phyloP scores from a whole-genome alignment of 768 basidiomycete species.

The Hydnomerulius pinastri region DNA sequence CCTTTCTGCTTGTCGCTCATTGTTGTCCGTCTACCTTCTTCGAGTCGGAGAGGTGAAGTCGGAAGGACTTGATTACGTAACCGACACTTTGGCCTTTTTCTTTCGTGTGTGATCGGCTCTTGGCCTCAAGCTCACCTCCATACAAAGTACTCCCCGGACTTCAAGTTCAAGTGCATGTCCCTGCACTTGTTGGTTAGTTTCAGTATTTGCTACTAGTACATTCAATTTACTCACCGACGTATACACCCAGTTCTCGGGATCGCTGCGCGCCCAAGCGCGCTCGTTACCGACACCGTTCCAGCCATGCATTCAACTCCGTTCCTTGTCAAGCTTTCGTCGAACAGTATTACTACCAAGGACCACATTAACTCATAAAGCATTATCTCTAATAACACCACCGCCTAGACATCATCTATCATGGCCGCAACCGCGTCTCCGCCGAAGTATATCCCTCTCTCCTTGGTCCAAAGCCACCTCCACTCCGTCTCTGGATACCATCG shows the following conservation, averaged over 20 bases:
- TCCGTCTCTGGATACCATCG: constrained; percentile 67
- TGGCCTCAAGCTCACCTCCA: not conserved
- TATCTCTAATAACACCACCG: constrained; percentile 22
- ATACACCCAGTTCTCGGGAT: constrained; percentile 36
- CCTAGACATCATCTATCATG: constrained; percentile 45
- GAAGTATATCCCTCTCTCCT: constrained; percentile 31
- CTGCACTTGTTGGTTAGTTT: constrained; percentile 14
- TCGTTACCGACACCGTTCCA: constrained; percentile 5
- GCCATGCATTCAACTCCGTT: constrained; percentile 10
- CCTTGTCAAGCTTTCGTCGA: constrained; percentile 16
- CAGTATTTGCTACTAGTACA: too few relatives aligned
- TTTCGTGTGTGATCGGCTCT: constrained; percentile 1
- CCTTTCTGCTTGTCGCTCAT: constrained; percentile 47
- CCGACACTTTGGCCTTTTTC: not conserved
- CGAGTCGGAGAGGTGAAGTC: not conserved
- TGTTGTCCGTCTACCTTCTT: too few relatives aligned
- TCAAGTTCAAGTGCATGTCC: constrained; percentile 7
- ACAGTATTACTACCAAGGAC: constrained; percentile 15
- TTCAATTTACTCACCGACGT: too few relatives aligned
- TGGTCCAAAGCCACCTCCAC: constrained; percentile 42
- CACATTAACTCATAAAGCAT: constrained; percentile 1
- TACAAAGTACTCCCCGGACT: not conserved
- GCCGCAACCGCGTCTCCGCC: constrained; percentile 21
- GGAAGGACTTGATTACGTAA: constrained; percentile 17
- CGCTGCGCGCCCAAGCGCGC: constrained; percentile 32